Conservation (phyloP, 805 yeast genomes). For the Yarrowia sp. region DNA sequence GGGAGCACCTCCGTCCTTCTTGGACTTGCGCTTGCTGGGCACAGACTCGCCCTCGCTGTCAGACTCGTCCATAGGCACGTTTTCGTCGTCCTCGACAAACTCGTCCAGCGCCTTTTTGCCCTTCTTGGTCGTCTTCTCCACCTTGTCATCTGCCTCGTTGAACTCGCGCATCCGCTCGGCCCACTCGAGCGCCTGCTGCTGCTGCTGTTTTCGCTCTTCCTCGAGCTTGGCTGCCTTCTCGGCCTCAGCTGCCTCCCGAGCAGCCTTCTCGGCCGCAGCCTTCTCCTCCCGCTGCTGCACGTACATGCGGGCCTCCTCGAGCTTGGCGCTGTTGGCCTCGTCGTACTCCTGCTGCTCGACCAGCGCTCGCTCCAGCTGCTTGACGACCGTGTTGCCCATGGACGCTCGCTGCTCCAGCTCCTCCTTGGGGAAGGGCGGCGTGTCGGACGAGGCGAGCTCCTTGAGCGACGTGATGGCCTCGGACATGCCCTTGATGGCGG, state of each 20-base stretch:
- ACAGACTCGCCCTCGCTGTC: constrained; percentile 42
- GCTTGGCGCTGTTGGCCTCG: constrained; percentile 60
- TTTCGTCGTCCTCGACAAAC: constrained; percentile 42
- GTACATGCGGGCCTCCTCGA: constrained; percentile 70
- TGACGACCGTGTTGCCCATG: constrained; percentile 79
- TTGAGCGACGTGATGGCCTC: constrained; percentile 67
- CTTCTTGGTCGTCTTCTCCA: constrained; percentile 41
- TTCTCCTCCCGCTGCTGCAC: constrained; percentile 64
- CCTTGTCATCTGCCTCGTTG: constrained; percentile 47
- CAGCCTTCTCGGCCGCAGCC: constrained; percentile 54
- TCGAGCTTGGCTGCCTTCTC: constrained; percentile 42
- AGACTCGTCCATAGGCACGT: constrained; percentile 45
- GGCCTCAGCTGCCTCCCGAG: constrained; percentile 48
- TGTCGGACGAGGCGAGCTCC: constrained; percentile 62
- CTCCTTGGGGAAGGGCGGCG: constrained; percentile 78
- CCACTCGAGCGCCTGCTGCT: constrained; percentile 52
- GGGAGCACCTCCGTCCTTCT: constrained; percentile 37
- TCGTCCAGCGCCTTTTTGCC: constrained; percentile 39
- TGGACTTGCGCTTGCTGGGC: constrained; percentile 42
- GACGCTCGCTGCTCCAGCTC: constrained; percentile 87
- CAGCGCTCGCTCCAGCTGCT: constrained; percentile 71
- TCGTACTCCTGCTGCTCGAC: constrained; percentile 78
- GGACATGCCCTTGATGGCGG: constrained; percentile 62
- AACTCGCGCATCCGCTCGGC: constrained; percentile 53
- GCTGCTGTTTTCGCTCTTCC: constrained; percentile 47